Evolutionary conservation across 768 basidiomycete species (phyloP).

Genomic region (Cyathus striatus): DNA sequence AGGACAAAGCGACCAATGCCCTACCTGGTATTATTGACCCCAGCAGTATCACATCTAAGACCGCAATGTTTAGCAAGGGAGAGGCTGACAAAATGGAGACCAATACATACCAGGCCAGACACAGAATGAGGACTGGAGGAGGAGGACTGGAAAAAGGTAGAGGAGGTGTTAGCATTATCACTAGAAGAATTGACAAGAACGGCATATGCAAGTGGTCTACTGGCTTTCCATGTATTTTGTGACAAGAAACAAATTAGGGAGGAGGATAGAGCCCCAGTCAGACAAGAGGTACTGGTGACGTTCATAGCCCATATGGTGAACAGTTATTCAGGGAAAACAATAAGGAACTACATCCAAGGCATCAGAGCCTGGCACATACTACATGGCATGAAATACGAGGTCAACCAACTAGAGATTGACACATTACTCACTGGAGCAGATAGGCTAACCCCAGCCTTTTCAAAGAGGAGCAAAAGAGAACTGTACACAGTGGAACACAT

Average conservation of each 20-base stretch:
- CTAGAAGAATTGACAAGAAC: not conserved
- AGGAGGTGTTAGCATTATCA: not conserved
- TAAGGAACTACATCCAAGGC: conserved; percentile 31
- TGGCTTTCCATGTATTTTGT: conserved; percentile 35
- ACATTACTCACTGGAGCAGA: conserved; percentile 23
- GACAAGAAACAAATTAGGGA: conserved; percentile 25
- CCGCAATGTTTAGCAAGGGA: not conserved
- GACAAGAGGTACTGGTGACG: conserved; percentile 12
- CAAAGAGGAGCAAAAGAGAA: conserved; percentile 17
- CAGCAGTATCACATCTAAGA: not conserved
- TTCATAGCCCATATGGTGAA: conserved; percentile 28
- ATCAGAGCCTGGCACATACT: conserved; percentile 43
- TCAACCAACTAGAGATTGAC: conserved; percentile 18
- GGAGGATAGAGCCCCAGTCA: conserved; percentile 18
- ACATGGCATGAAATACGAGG: conserved; percentile 26
- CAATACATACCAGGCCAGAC: not conserved
- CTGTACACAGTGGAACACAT: conserved; percentile 25
- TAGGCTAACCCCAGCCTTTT: conserved; percentile 19
- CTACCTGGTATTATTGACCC: no score
- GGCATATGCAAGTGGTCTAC: conserved; percentile 16
- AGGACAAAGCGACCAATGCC: no score
- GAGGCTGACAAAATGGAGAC: not conserved
- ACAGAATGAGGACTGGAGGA: not conserved
- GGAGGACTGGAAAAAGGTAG: not conserved
- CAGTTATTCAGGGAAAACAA: conserved; percentile 20